Evolutionary conservation across 331 rosid species (phyloP), one percentile per base, ranked within the genome.

Genomic region (Malus hybrid): DNA sequence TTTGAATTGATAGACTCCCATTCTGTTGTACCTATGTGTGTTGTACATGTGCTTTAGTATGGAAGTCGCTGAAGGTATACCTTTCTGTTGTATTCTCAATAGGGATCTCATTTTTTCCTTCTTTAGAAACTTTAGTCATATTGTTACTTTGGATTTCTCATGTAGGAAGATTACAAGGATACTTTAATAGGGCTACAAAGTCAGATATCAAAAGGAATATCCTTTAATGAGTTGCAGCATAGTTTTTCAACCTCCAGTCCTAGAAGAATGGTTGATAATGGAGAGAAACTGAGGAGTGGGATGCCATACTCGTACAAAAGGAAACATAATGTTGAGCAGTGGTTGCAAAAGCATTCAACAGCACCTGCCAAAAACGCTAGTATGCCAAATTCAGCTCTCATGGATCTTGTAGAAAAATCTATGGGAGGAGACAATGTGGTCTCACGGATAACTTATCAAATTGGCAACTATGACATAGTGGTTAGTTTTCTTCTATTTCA

Each of bases 391-490:
- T 70, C 86, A 57, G 64, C 80, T 71, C 69, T 83, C 32, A 27
- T 71, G 71, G 71, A 83, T 79, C 83, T 79, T 48, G 56, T 75
- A 44, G 80, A 75, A 42, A 83, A 56, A 34, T 70, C 57, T n/a
- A 28, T 79, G 28, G 80, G 78, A 24, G 80, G 72, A 34, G 76
- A 60, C 16, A 70, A 78, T 59, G 70, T 83, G 31, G 67, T 71
- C 31, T 83, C 83, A 50, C 4, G 15, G 78, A 73, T 52, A 67
- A 79, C 48, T 55, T 79, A 83, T 75, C 74, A 63, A 36, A 68
- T 75, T 64, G 69, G 76, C n/a, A 83, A 75, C 69, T 48, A 59
- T 66, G 86, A 83, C 33, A 42, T 79, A 65, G 80, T 75, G 83
- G 80, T 83, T 71, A 71, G 86, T 75, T 79, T 77, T 79, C 74